Base-by-base conservation (phyloP, 164 flowering plant genomes). In the Hamamelis virginiana region DNA sequence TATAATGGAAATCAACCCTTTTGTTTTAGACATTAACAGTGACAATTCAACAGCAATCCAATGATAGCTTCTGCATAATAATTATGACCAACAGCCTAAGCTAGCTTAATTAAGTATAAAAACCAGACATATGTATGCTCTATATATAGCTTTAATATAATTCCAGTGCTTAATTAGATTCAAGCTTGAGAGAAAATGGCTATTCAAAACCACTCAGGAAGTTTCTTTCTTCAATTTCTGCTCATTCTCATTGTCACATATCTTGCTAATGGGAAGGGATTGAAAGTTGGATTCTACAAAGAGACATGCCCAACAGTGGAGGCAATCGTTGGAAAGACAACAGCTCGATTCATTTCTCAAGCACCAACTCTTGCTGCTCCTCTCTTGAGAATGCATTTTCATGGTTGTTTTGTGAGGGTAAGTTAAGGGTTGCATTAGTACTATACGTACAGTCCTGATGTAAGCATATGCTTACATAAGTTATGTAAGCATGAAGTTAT, bases 351-450 rank as follows among this genome's bases (percentile, higher is more conserved):
- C 65, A 64, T 76, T 19, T 69, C 67, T 1, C 70, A 47, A 4
- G 76, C 76, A n/a, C 76, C 74, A 18, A 47, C 68, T 66, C 71
- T 77, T n/a, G 51, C 80, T 8, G 80, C 66, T 18, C 72, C 77
- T 27, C 38, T 77, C 53, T 33, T 74, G 41, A 70, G 80, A 51
- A 62, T 77, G 75, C 74, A 70, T 43, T 77, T 77, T 23, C 80
- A 74, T 50, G 80, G 71, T 43, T 77, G 80, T 28, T 77, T 74
- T 33, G 68, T 77, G 50, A 69, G 76, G 70, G 80, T 77, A 63
- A 18, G 41, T 33, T 33, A 33, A 33, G 41, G 41, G 41, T n/a
- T n/a, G n/a, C n/a, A n/a, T n/a, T n/a, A n/a, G n/a, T n/a, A n/a
- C n/a, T n/a, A n/a, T n/a, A n/a, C n/a, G n/a, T n/a, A n/a, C n/a